Evolutionary conservation across 2,329 filamentous ascomycete genomes (phyloP).

Genomic region (Ophiocordyceps camponoti-rufipedis): DNA sequence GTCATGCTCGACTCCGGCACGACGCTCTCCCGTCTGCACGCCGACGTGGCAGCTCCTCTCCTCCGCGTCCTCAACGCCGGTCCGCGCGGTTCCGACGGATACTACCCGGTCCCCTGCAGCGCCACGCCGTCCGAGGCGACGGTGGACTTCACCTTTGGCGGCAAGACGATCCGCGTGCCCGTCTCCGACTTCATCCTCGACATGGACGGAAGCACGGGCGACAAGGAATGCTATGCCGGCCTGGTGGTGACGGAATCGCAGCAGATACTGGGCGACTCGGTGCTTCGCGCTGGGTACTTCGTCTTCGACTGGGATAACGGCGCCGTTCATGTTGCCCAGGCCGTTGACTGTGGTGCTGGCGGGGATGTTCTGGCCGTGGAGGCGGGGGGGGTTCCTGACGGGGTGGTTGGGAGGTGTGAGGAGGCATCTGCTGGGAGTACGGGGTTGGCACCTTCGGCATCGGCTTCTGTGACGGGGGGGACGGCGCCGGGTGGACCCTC

Average conservation of each 20-base stretch:
- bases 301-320: constrained; percentile 27
- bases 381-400: constrained; percentile 12
- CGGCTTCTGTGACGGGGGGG: too few species aligned
- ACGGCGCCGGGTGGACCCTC: too few species aligned
- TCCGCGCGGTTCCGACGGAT: constrained; percentile 19
- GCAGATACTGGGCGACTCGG: constrained; percentile 24
- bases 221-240: constrained; percentile 22
- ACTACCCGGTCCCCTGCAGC: constrained; percentile 25
- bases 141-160: constrained; percentile 29
- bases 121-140: constrained; percentile 11
- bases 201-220: constrained; percentile 9
- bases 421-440: constrained; percentile 9
- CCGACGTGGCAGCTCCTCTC: constrained; percentile 21
- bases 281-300: constrained; percentile 25
- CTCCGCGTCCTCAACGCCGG: constrained; percentile 22
- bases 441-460: too few species aligned
- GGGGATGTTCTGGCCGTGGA: constrained; percentile 18
- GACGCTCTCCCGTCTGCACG: constrained; percentile 28
- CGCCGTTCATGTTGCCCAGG: constrained; percentile 21
- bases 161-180: constrained; percentile 21
- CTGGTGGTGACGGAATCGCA: constrained; percentile 19
- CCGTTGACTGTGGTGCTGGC: constrained; percentile 17
- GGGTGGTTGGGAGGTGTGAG: constrained; percentile 15
- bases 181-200: constrained; percentile 32
- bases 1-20: constrained; percentile 35